Evolutionary conservation across 495 filamentous ascomycete species (phyloP), one percentile per base, ranked within the genome.

Genomic region (Neurospora sp.): DNA sequence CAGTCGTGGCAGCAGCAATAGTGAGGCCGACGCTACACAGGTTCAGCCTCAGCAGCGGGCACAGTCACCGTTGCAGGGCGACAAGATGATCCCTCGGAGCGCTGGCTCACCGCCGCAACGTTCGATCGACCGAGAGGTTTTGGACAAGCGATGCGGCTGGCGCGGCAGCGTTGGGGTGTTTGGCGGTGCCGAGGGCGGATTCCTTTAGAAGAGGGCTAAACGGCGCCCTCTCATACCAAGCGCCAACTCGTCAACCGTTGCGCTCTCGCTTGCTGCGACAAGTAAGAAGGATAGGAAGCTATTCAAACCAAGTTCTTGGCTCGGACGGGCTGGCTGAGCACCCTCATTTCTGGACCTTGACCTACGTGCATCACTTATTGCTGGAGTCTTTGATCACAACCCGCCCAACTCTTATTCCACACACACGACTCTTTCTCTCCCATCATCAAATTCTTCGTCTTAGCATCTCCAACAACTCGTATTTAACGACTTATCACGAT

Each of bases 151-250:
- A 27, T 83, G 80, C 65, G 76, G 77, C 41, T 83, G 86, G 87
- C 38, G 87, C 80, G 71, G 85, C 72, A 78, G 89, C 81, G 80
- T 87, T 77, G 76, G 87, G 77, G 79, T 90, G 82, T 80, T 89
- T 83, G 79, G 79, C 14, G 53, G 76, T 74, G 69, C 84, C 80
- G 69, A 85, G 77, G 76, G 87, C 82, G 76, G 79, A 5, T 82
- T 83, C 69, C 73, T 83, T 3, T 83, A 65, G 53, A 65, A 65
- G 53, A 65, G 53, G 53, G 53, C 53, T 65, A 35, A 65, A 65
- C 27, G 27, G 5, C 53, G 27, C 53, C 53, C 27, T 65, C 5
- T 35, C 14, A 35, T 14, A 65, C 53, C 53, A 65, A 65, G 27
- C 14, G 53, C 53, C 14, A 65, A 35, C 27, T 35, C 53, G 27